Conservation (phyloP, 495 filamentous ascomycete genomes). For the Annulohypoxylon maeteangense region DNA sequence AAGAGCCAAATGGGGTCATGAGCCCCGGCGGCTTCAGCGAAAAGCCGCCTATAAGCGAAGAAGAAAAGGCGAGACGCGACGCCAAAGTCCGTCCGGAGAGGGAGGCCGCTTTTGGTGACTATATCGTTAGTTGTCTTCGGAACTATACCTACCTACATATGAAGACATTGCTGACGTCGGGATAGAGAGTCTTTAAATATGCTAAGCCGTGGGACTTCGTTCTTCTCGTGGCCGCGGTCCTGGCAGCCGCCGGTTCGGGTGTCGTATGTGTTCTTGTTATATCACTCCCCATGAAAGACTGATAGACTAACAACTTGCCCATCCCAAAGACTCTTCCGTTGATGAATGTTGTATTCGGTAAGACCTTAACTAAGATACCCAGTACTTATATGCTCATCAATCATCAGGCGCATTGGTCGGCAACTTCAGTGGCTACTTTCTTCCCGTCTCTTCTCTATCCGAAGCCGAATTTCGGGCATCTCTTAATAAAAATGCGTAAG, state of each 20-base stretch:
- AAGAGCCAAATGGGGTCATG: conserved; percentile 22
- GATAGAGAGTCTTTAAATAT: conserved; percentile 56
- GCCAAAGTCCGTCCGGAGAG: conserved; percentile 53
- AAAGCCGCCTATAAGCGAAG: conserved; percentile 29
- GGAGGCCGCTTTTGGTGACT: conserved; percentile 56
- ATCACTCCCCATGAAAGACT: neutral
- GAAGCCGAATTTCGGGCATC: conserved; percentile 38
- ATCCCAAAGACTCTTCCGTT: conserved; percentile 41
- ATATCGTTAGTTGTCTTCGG: conserved; percentile 41
- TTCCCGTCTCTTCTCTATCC: conserved; percentile 31
- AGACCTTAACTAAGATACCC: neutral
- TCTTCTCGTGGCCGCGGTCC: conserved; percentile 50
- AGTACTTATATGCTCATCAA: conserved; percentile 24
- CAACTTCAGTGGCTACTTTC: conserved; percentile 48
- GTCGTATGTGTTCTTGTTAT: conserved; percentile 41
- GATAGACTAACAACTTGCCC: conserved; percentile 8
- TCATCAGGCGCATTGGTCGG: conserved; percentile 44
- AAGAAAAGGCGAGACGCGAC: conserved; percentile 43
- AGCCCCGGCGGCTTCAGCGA: conserved; percentile 17
- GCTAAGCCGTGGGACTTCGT: conserved; percentile 55
- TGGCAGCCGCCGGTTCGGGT: conserved; percentile 44
- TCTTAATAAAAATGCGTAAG: conserved; percentile 45
- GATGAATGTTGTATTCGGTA: conserved; percentile 48
- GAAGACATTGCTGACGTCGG: conserved; percentile 15
- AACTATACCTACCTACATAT: neutral